phyloP scores from a whole-genome alignment of 2,329 filamentous ascomycete species.

The Cercospora beticola region DNA sequence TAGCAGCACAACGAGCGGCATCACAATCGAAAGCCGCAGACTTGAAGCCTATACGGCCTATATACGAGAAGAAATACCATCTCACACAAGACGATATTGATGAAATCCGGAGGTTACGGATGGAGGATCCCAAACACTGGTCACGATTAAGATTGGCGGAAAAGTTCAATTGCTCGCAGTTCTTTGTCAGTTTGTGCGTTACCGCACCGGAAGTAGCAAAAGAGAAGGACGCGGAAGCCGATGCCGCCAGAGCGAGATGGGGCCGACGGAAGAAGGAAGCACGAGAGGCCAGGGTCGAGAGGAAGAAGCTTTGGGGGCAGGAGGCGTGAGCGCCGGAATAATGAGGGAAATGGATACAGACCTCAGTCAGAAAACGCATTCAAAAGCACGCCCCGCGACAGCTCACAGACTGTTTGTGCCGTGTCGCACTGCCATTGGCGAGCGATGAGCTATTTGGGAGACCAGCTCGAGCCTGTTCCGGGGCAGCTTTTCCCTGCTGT shows the following conservation, averaged over 20 bases:
- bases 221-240: conserved; percentile 48
- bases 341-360: not conserved
- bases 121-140: conserved; percentile 58
- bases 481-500: not conserved
- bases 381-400: not conserved
- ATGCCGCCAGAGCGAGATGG: conserved; percentile 60
- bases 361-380: not conserved
- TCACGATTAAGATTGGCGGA: conserved; percentile 60
- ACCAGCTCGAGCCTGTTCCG: not conserved
- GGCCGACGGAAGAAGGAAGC: conserved; percentile 59
- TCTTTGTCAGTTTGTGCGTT: conserved; percentile 62
- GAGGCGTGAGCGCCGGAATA: conserved; percentile 48
- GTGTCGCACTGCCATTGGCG: not conserved
- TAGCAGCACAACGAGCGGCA: conserved; percentile 28
- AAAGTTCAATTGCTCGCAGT: conserved; percentile 61
- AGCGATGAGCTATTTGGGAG: too few relatives aligned
- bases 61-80: conserved; percentile 62
- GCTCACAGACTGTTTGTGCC: not conserved
- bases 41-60: conserved; percentile 51
- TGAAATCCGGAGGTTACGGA: conserved; percentile 58
- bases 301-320: conserved; percentile 61
- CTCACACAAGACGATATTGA: conserved; percentile 57
- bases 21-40: conserved; percentile 33
- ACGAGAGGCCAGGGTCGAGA: conserved; percentile 59
- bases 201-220: conserved; percentile 48